Evolutionary conservation across 2,329 filamentous ascomycete species (phyloP).

Genomic region (Zalaria obscura): DNA sequence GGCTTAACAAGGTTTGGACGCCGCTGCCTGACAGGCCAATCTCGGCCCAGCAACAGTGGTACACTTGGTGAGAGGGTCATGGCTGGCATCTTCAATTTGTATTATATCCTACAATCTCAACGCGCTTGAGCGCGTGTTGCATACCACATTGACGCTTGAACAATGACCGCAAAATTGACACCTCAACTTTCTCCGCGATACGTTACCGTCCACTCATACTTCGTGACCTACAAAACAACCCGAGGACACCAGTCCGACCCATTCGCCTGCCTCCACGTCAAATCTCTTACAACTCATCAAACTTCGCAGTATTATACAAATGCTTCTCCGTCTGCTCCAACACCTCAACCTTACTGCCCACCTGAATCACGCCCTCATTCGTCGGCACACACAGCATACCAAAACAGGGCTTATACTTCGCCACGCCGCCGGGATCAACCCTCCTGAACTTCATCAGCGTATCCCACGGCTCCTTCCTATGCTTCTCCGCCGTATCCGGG

Average conservation of each 20-base stretch:
- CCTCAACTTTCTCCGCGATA: too few species aligned
- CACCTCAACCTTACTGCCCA: constrained; percentile 46
- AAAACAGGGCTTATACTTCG: constrained; percentile 52
- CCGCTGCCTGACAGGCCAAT: constrained; percentile 78
- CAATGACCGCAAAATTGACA: too few species aligned
- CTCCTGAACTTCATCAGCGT: constrained; percentile 45
- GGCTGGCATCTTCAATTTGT: neutral
- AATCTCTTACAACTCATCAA: constrained; percentile 15
- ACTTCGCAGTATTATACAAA: constrained; percentile 29
- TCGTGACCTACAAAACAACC: too few species aligned
- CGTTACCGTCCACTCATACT: too few species aligned
- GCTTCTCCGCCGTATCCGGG: constrained; percentile 44
- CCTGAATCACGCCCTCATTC: constrained; percentile 37
- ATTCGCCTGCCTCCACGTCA: neutral
- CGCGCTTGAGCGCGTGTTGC: too few species aligned
- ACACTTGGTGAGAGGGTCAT: constrained; percentile 58
- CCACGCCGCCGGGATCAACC: constrained; percentile 43
- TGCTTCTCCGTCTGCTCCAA: constrained; percentile 43
- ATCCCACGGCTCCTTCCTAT: constrained; percentile 47
- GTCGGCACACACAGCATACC: constrained; percentile 50
- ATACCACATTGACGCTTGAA: too few species aligned
- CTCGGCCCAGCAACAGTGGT: constrained; percentile 74
- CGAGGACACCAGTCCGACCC: neutral
- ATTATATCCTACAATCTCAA: neutral
- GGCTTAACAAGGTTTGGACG: constrained; percentile 70